Evolutionary conservation across 805 yeast genomes (phyloP), one percentile per base, ranked within the genome.

Genomic region (Nakazawaea pomicola): DNA sequence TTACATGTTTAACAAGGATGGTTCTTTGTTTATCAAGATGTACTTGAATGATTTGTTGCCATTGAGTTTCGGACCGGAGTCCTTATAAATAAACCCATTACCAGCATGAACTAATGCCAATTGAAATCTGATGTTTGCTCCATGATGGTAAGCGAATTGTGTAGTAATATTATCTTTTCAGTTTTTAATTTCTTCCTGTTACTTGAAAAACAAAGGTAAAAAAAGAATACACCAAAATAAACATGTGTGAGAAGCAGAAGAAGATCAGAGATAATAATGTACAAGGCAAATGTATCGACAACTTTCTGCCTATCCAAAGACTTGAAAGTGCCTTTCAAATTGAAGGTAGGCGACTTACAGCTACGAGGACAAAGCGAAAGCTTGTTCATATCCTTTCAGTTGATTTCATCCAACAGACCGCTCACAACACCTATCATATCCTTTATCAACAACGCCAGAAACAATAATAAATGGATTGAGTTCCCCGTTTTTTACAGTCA

Each of bases 61-160:
- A 0, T 57, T 75, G 54, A 80, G 93, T 52, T 91, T 90, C 61
- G 96, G 96, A 0, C 96, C 96, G 1, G 89, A 75, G 12, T 73
- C 78, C 51, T 60, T 83, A 8, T 34, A 17, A 16, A 4, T 7
- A 28, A 24, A 12, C 16, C 21, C 15, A 6, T 14, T 32, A 58
- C 15, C 15, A n/a, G n/a, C n/a, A n/a, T n/a, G n/a, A n/a, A n/a
- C n/a, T n/a, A n/a, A n/a, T n/a, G n/a, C n/a, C n/a, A n/a, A n/a
- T n/a, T n/a, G n/a, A n/a, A n/a, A n/a, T n/a, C n/a, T n/a, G n/a
- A n/a, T n/a, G n/a, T n/a, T n/a, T n/a, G n/a, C n/a, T n/a, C n/a
- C n/a, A n/a, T n/a, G n/a, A n/a, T n/a, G n/a, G n/a, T n/a, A n/a
- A n/a, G n/a, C n/a, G n/a, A n/a, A n/a, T n/a, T n/a, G n/a, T n/a